A percentile compares a stretch with the other conserved stretches of the same genome.
Evolutionary conservation across 108 stramenopile genomes (phyloP).

Genomic region (Epipyxis sp.): DNA sequence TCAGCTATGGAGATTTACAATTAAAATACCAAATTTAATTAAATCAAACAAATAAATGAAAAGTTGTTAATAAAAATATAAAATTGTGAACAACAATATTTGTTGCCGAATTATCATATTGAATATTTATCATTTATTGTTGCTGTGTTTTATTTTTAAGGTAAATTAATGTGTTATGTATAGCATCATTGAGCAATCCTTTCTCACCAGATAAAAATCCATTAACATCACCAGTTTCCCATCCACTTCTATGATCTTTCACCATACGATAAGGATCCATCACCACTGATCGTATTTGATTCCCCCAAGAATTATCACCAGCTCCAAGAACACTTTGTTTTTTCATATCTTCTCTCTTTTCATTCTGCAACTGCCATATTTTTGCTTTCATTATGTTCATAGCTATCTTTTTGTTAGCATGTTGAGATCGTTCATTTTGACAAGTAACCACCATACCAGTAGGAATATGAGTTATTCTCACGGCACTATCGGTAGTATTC

Average conservation of each 20-base stretch:
- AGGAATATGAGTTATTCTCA: slow-evolving; percentile 51
- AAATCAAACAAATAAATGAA: no score
- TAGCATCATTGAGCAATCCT: no score
- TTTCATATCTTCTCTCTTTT: no score
- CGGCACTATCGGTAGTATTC: slow-evolving; percentile 56
- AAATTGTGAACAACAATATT: no score
- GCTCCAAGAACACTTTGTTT: slow-evolving; percentile 47
- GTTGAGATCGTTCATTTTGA: slow-evolving; percentile 45
- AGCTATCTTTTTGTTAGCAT: slow-evolving; percentile 31
- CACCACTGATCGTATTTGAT: slow-evolving; percentile 94
- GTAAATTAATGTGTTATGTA: no score
- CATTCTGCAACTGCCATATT: background rate
- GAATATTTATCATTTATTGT: no score
- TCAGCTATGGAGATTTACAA: no score
- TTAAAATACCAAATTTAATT: no score
- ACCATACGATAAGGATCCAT: slow-evolving; percentile 95
- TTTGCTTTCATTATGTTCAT: slow-evolving; percentile 1
- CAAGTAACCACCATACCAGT: slow-evolving; percentile 49
- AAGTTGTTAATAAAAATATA: no score
- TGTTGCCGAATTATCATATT: no score
- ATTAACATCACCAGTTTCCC: slow-evolving; percentile 73
- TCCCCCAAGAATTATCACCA: slow-evolving; percentile 73
- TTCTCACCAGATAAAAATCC: slow-evolving; percentile 82
- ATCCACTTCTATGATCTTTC: slow-evolving; percentile 84
- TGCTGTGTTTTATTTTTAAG: no score